These are phyloP conservation scores for Monosporozyma siamensis DNA, from an alignment of 805 yeast species.

Conservation along the genomic window DNA sequence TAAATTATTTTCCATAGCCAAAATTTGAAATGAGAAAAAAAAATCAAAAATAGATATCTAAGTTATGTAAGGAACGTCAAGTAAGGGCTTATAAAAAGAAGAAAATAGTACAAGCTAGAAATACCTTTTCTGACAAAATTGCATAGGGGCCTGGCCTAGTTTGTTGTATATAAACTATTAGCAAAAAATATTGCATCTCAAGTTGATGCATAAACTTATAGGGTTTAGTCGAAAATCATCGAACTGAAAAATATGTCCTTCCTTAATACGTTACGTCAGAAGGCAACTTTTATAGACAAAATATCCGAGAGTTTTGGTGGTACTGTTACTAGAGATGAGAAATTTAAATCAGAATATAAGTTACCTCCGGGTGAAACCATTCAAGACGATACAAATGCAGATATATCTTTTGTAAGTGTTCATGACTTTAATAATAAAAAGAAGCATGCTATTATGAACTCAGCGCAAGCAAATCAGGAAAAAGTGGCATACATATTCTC, in stretches of 20 bases:
- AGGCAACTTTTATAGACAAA: conserved; percentile 39
- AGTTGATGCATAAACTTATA: too few species aligned
- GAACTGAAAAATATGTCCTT: conserved; percentile 44
- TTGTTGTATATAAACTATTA: too few species aligned
- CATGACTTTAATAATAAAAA: conserved; percentile 11
- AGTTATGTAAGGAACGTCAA: not conserved
- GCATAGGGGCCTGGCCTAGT: too few species aligned
- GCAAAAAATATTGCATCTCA: too few species aligned
- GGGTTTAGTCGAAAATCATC: too few species aligned
- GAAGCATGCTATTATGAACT: not conserved
- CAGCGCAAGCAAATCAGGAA: conserved; percentile 3
- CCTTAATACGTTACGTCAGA: conserved; percentile 36
- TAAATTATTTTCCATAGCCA: not conserved
- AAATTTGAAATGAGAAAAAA: not conserved
- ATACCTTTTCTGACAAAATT: too few species aligned
- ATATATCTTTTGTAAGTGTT: conserved; percentile 35
- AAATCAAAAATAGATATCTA: not conserved
- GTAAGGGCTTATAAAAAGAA: not conserved
- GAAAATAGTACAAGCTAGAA: too few species aligned
- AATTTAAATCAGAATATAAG: conserved; percentile 54
- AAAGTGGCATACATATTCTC: conserved; percentile 34
- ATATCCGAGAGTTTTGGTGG: conserved; percentile 26
- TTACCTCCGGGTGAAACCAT: conserved; percentile 66
- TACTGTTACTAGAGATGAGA: conserved; percentile 56
- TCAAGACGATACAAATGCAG: conserved; percentile 59